Evolutionary conservation across 2,329 filamentous ascomycete species (phyloP).

Genomic region (Catunica adiposa): DNA sequence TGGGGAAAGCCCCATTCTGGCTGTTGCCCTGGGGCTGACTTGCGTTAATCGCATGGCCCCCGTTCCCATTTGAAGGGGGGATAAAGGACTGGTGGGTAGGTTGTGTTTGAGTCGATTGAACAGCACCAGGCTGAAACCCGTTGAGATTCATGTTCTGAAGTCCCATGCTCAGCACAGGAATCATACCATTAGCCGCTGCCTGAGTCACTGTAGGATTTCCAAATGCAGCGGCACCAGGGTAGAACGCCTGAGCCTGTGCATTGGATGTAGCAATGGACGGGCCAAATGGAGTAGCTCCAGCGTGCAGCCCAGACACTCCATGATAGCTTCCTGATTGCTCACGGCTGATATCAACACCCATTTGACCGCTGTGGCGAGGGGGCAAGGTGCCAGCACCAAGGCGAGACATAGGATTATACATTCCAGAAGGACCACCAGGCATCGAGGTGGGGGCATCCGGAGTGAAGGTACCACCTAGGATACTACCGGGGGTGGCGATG

Average conservation of each 20-base stretch:
- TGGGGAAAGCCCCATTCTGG: conserved; percentile 9
- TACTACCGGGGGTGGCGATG: conserved; percentile 7
- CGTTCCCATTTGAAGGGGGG: conserved; percentile 4
- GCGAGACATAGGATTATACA: conserved; percentile 12
- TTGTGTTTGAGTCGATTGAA: neutral
- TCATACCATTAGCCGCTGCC: conserved; percentile 16
- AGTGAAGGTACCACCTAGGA: conserved; percentile 11
- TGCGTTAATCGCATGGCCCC: conserved; percentile 1
- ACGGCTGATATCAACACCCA: conserved; percentile 9
- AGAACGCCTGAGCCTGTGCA: conserved; percentile 20
- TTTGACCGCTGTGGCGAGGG: conserved; percentile 7
- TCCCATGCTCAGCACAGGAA: conserved; percentile 48
- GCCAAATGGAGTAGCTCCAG: conserved; percentile 63
- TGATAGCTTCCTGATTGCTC: conserved; percentile 19
- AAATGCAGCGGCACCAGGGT: conserved; percentile 19
- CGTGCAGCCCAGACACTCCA: conserved; percentile 39
- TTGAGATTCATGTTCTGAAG: conserved; percentile 35
- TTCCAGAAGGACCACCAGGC: neutral
- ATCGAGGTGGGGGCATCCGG: neutral
- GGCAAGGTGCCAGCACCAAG: conserved; percentile 8
- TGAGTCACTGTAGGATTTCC: conserved; percentile 18
- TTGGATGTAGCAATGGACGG: conserved; percentile 25
- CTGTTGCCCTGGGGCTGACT: conserved; percentile 1
- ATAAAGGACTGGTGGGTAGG: neutral
- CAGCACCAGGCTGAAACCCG: conserved; percentile 22